Base-by-base conservation (phyloP, 768 basidiomycete genomes). In the Phylloporus rhodoxanthus region DNA sequence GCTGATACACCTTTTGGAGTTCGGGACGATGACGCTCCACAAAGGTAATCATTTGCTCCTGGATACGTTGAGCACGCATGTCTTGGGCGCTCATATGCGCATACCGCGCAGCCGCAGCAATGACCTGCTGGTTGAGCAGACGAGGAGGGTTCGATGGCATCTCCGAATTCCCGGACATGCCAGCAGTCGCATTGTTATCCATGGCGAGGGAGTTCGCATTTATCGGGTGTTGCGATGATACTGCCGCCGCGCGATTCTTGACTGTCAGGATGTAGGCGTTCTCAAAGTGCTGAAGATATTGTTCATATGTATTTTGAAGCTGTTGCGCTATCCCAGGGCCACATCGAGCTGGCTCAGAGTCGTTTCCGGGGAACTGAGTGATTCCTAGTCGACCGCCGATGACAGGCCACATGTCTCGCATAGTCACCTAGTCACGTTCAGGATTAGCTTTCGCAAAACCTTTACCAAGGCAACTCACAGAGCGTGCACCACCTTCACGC, bases 371-470 rank as follows among this genome's bases (percentile, higher is more conserved):
- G 55, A 87, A 85, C 46, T 81, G 74, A 3, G 82, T 74, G 57
- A 82, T 79, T 15, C 80, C 82, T 65, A 89, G 71, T 20, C 75
- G 76, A n/a, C 76, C 86, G 15, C 78, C 87, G 48, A 89, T 78
- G 39, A 83, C 68, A 14, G 76, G 58, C 87, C 86, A 88, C 50
- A 72, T 53, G 29, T 85, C 84, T 41, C 75, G 74, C 49, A 68
- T 66, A 21, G 70, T 69, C 11, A 84, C 77, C 83, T 85, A 46
- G n/a, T 53, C 36, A 33, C 20, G 39, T 38, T 37, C 38, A 49
- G 33, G 20, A 45, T 57, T 59, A 59, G 19, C 43, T 28, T 40
- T 30, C 20, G 17, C 13, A 34, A 51, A 48, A 13, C 21, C 14
- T 42, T n/a, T 26, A 26, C 17, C 20, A 26, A 50, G 23, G 41